Evolutionary conservation across 495 filamentous ascomycete genomes (phyloP).

Genomic region (Platismatia glauca): DNA sequence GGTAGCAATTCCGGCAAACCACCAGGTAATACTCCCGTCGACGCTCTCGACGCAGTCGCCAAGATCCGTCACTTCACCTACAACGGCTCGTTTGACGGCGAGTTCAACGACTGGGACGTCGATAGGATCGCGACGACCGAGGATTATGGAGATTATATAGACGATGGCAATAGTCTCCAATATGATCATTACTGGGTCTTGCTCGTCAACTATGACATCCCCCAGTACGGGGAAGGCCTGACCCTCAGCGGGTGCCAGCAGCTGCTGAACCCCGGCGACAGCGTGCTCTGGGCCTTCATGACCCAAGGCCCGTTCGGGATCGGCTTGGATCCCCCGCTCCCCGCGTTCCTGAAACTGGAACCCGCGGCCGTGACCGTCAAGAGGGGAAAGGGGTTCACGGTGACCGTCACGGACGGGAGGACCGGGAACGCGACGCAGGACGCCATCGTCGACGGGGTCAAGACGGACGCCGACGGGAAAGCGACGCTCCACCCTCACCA

Average conservation of each 20-base stretch:
- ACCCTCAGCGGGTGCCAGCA: conserved; percentile 16
- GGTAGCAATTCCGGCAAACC: not conserved
- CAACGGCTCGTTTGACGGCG: not conserved
- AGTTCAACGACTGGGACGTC: conserved; percentile 17
- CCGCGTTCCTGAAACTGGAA: conserved; percentile 7
- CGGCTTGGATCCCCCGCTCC: not conserved
- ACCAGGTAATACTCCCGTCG: conserved; percentile 11
- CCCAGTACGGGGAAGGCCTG: not conserved
- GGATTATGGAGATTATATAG: not conserved
- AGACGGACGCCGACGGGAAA: conserved; percentile 13
- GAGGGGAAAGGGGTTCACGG: not conserved
- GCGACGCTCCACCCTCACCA: not conserved
- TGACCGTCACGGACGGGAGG: conserved; percentile 11
- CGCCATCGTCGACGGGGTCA: conserved; percentile 10
- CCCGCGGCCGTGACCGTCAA: conserved; percentile 8
- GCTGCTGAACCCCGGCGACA: conserved; percentile 1
- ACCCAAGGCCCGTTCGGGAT: not conserved
- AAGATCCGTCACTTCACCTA: conserved; percentile 10
- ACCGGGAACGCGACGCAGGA: not conserved
- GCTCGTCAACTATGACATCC: conserved; percentile 15
- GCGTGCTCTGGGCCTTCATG: conserved; percentile 18
- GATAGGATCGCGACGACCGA: not conserved
- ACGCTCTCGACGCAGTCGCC: conserved; percentile 18
- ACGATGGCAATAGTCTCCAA: too few species aligned
- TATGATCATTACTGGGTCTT: conserved; percentile 14